Conservation (phyloP, 176 grass and related monocot genomes). For the Avena sativa region DNA sequence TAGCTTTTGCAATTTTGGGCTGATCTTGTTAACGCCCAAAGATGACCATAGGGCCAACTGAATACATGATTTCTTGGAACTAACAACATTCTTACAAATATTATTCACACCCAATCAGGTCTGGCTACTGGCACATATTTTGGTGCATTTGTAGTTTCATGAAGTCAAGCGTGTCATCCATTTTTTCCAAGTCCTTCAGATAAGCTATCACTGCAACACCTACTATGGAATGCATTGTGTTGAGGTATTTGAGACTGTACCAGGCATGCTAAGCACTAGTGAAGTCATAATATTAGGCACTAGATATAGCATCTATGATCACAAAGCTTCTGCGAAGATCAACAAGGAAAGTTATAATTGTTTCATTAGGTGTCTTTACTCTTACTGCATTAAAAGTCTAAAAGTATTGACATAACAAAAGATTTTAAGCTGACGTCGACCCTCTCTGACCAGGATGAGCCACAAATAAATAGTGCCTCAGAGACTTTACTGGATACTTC, state of each 20-base stretch:
- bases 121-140: background rate
- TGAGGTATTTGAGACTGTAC: background rate
- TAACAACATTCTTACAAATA: slow-evolving; percentile 28
- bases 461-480: background rate
- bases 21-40: slow-evolving; percentile 22
- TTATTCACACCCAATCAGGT: slow-evolving; percentile 4
- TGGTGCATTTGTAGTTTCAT: slow-evolving; percentile 29
- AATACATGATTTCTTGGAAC: slow-evolving; percentile 22
- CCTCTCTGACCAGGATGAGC: background rate
- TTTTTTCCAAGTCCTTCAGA: background rate
- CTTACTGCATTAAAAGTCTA: background rate
- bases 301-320: slow-evolving; percentile 6
- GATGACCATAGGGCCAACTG: background rate
- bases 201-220: slow-evolving; percentile 19
- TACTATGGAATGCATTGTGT: slow-evolving; percentile 2
- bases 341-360: background rate
- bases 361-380: slow-evolving; percentile 16
- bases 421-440: slow-evolving; percentile 2
- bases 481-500: slow-evolving; percentile 8
- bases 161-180: background rate
- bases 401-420: background rate
- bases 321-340: background rate
- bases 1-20: background rate
- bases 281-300: background rate
- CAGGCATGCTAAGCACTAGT: background rate